Evolutionary conservation across 768 basidiomycete genomes (phyloP).

Genomic region (Russula sp.): DNA sequence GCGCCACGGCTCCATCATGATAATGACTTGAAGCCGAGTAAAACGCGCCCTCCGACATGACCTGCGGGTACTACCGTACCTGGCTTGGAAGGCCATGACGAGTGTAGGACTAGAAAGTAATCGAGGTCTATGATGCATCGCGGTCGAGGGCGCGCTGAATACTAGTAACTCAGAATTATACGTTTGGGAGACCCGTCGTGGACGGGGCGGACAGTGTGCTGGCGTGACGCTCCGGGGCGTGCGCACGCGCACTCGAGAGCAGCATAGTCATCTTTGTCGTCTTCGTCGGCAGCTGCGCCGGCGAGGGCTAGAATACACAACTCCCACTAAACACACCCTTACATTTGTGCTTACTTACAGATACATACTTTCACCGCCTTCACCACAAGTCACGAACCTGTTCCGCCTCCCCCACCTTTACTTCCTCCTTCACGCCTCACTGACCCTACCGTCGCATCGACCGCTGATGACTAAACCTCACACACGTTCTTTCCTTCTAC

Average conservation of each 20-base stretch:
- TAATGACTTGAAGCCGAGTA: too few species aligned
- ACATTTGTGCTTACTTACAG: not conserved
- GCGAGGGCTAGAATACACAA: not conserved
- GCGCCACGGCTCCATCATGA: too few species aligned
- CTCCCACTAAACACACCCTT: not conserved
- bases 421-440: not conserved
- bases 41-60: too few species aligned
- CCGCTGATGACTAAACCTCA: not conserved
- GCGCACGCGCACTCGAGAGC: slow-evolving; percentile 1
- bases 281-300: not conserved
- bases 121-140: not conserved
- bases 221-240: slow-evolving; percentile 23
- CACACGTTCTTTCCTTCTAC: not conserved
- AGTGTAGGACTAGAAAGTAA: too few species aligned
- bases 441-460: not conserved
- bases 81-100: too few species aligned
- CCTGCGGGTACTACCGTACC: too few species aligned
- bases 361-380: not conserved
- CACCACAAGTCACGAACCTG: too few species aligned
- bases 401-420: not conserved
- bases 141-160: slow-evolving; percentile 39
- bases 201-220: slow-evolving; percentile 34
- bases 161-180: slow-evolving; percentile 52
- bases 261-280: not conserved
- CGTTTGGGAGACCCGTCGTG: slow-evolving; percentile 57